Evolutionary conservation across 371 early-diverging fungal species (phyloP), one percentile per base, ranked within the genome.

Genomic region (Syncephalis fuscata): DNA sequence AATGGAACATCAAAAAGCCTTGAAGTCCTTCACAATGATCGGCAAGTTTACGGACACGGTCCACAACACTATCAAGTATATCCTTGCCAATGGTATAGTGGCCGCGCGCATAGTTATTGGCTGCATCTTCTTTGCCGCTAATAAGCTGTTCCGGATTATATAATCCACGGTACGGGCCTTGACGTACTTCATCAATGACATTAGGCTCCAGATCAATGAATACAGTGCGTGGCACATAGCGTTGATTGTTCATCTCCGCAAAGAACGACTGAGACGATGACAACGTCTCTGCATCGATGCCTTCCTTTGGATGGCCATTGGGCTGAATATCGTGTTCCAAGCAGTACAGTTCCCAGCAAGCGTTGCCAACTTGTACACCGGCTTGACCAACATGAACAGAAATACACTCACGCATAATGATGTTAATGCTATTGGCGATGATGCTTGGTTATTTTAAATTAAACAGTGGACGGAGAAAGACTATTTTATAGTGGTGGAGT

Each of bases 311-410:
- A 59, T 74, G 77, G 54, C 99, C 99, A 67, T 96, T 94, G 51
- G 99, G 96, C 54, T 82, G 79, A 63, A 99, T 90, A 53, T 93
- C 92, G 76, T 99, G 99, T 73, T 96, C 96, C 53, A 87, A 77
- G 69, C 94, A 92, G 78, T 95, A 96, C 46, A 95, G 80, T 67
- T 99, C 99, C 99, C 99, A 99, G 75, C 98, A 97, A 73, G 96
- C 87, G 79, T 97, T 98, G 81, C 99, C 99, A 65, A 99, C 98
- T 74, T 99, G 99, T 63, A 99, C 89, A 86, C 99, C 99, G 60
- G 98, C 99, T 76, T 99, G 89, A 62, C 91, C 88, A 55, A 88
- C 20, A 38, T 16, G 27, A 32, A 32, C 11, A 32, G 32, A 32
- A 32, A 32, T 11, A 32, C 32, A 32, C 11, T 32, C 32, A 11